phyloP scores from a whole-genome alignment of 2,329 filamentous ascomycete species.

The Colletotrichum nymphaeae region DNA sequence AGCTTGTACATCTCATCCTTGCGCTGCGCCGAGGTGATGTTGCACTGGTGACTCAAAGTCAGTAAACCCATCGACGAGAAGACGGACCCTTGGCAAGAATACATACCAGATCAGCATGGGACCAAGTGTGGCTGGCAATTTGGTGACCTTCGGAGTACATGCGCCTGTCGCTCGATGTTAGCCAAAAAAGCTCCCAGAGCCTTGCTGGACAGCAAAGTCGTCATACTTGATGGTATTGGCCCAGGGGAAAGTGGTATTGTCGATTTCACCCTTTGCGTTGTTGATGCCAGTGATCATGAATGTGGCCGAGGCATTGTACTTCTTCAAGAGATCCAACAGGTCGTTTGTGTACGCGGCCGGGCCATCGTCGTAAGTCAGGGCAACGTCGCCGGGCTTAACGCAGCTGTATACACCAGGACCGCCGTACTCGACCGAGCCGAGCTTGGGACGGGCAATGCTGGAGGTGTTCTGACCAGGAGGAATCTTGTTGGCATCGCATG shows the following conservation, averaged over 20 bases:
- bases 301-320: conserved; percentile 48
- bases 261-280: conserved; percentile 56
- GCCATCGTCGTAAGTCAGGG: conserved; percentile 62
- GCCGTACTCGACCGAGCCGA: conserved; percentile 62
- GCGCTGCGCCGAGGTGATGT: conserved; percentile 47
- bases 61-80: conserved; percentile 36
- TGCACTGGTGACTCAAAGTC: conserved; percentile 43
- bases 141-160: conserved; percentile 58
- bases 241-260: conserved; percentile 54
- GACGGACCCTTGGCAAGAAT: neutral
- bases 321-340: conserved; percentile 52
- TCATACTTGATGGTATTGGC: conserved; percentile 48
- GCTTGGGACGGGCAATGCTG: conserved; percentile 56
- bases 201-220: neutral
- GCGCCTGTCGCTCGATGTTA: conserved; percentile 37
- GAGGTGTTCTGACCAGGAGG: conserved; percentile 60
- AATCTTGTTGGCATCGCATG: conserved; percentile 64
- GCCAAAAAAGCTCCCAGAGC: neutral
- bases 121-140: conserved; percentile 53
- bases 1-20: conserved; percentile 46
- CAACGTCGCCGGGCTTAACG: conserved; percentile 44
- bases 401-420: conserved; percentile 45
- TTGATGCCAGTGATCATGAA: conserved; percentile 58
- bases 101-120: conserved; percentile 53
- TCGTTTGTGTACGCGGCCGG: conserved; percentile 54